Evolutionary conservation across 176 grass and related monocot species (phyloP), one percentile per base, ranked within the genome.

Genomic region (Leersia perrieri): DNA sequence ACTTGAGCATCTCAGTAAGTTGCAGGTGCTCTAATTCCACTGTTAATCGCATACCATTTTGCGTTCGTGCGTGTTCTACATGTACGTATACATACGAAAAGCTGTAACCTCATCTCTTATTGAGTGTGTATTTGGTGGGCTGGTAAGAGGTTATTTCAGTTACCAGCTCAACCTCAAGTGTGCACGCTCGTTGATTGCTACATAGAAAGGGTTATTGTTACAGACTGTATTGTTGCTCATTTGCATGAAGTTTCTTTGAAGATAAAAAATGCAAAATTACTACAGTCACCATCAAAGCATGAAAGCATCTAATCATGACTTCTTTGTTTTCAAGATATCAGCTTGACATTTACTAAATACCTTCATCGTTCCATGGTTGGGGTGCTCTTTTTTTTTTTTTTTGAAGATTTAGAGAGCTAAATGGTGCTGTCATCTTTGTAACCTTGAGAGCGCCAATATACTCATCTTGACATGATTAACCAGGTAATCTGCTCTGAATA

Each of bases 1-100:
- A 31, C 86, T 96, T 35, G 97, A 99, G 68, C 97, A 93, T 60
- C 97, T 99, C 32, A 88, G 89, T 72, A 99, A 99, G 87, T 41
- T 99, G 60, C 87, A 99, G 82, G 82, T 88, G 87, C 85, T 93
- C 42, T 99, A 88, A 73, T 47, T 42, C 70, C 71, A 73, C 23
- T 79, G 40, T 31, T 47, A 69, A 66, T 67, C 7, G 67, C 82
- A 62, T 76, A 77, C 78, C 57, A 38, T 83, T 91, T 82, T 94
- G 26, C 69, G 40, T 29, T 33, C 77, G 88, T 81, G 76, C 80
- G 62, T 79, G 34, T 90, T 80, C 45, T 73, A 80, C 72, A 11
- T 94, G 61, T 88, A 74, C 70, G 67, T 84, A 87, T 84, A 79
- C 83, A 75, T 61, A 88, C 6, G 30, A 45, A 68, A 51, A 30